These are phyloP conservation scores for Russula vinacea DNA, from an alignment of 768 basidiomycete species.

Conservation along the genomic window DNA sequence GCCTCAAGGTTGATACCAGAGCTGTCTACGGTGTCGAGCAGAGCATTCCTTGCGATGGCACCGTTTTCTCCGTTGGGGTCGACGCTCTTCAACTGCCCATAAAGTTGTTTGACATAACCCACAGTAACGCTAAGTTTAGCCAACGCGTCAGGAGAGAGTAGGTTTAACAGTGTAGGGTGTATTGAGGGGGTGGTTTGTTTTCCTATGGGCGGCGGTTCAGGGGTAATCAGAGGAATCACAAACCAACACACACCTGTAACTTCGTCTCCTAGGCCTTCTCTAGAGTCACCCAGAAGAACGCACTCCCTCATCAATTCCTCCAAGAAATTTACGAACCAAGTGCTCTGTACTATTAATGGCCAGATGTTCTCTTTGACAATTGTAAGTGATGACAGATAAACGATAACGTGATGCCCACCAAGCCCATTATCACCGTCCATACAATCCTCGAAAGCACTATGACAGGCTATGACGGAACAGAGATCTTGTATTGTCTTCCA, in stretches of 20 bases:
- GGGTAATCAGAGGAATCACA: background rate
- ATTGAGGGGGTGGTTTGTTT: slow-evolving; percentile 12
- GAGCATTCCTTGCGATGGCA: slow-evolving; percentile 58
- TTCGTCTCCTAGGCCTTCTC: slow-evolving; percentile 14
- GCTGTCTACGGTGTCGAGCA: slow-evolving; percentile 60
- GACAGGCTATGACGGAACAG: slow-evolving; percentile 57
- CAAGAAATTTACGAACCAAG: slow-evolving; percentile 59
- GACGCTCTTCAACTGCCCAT: slow-evolving; percentile 49
- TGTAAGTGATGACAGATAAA: slow-evolving; percentile 5
- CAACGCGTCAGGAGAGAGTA: slow-evolving; percentile 62
- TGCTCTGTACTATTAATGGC: slow-evolving; percentile 62
- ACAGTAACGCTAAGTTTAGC: slow-evolving; percentile 49
- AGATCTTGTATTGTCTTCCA: slow-evolving; percentile 66
- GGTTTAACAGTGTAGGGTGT: slow-evolving; percentile 49
- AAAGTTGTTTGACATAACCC: slow-evolving; percentile 57
- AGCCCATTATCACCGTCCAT: slow-evolving; percentile 58
- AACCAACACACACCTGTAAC: slow-evolving; percentile 12
- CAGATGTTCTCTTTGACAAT: slow-evolving; percentile 58
- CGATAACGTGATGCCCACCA: slow-evolving; percentile 40
- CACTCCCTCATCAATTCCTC: slow-evolving; percentile 61
- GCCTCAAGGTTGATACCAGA: slow-evolving; percentile 61
- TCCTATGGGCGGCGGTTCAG: background rate
- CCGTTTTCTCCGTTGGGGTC: slow-evolving; percentile 59
- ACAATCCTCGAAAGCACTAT: slow-evolving; percentile 65
- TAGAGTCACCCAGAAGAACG: slow-evolving; percentile 37